Conservation (phyloP, 805 yeast genomes). For the Candida silvicultrix region DNA sequence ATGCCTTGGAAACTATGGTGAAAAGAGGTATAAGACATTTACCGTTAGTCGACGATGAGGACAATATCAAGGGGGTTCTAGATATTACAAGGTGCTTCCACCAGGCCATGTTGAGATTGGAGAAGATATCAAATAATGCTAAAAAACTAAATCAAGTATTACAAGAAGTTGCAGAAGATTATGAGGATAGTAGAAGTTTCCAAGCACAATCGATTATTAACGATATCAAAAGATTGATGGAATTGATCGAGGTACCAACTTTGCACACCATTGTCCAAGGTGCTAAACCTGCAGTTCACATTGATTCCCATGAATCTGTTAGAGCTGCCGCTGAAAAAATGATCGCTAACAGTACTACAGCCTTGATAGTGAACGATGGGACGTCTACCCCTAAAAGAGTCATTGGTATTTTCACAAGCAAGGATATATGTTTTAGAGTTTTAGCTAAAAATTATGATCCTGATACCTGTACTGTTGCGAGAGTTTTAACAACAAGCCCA, state of each 20-base stretch:
- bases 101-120: constrained; percentile 38
- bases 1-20: constrained; percentile 37
- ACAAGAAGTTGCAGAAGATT: constrained; percentile 24
- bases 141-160: constrained; percentile 23
- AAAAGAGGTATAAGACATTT: constrained; percentile 35
- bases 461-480: constrained; percentile 29
- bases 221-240: constrained; percentile 32
- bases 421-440: constrained; percentile 38
- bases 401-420: constrained; percentile 40
- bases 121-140: constrained; percentile 33
- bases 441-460: constrained; percentile 32
- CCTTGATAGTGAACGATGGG: constrained; percentile 32
- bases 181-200: constrained; percentile 16
- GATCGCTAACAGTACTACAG: constrained; percentile 32
- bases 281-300: constrained; percentile 24
- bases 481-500: constrained; percentile 41
- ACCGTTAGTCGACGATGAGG: constrained; percentile 32
- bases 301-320: constrained; percentile 32
- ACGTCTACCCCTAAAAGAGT: constrained; percentile 26
- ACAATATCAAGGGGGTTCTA: constrained; percentile 34
- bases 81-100: constrained; percentile 42
- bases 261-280: constrained; percentile 18
- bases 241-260: constrained; percentile 36
- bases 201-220: constrained; percentile 20
- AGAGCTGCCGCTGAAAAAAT: constrained; percentile 33